These are phyloP conservation scores for Stephania japonica DNA, from an alignment of 164 flowering plant genomes.

Conservation along the genomic window DNA sequence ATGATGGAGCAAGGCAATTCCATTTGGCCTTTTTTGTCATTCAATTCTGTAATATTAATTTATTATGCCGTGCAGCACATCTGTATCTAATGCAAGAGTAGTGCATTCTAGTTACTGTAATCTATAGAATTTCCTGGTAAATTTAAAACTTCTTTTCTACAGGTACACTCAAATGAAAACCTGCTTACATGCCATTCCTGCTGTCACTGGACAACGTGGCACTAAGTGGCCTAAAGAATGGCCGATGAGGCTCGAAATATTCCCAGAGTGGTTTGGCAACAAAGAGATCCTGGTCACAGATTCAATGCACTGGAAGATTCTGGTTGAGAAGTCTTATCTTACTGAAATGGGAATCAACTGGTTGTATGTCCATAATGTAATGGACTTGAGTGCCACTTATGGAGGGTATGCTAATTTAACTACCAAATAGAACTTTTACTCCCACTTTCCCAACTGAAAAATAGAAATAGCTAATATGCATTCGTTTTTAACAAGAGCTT, in stretches of 20 bases:
- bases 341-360: constrained; percentile 82
- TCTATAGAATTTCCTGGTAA: neutral
- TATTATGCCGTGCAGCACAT: neutral
- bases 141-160: constrained; percentile 11
- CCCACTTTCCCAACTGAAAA: neutral
- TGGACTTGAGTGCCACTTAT: constrained; percentile 84
- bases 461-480: neutral
- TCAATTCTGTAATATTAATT: too few relatives aligned
- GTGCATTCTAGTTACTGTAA: neutral
- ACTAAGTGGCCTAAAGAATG: constrained; percentile 97
- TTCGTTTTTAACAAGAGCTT: neutral
- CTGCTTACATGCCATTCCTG: constrained; percentile 72
- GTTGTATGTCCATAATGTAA: constrained; percentile 66
- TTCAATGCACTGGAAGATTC: constrained; percentile 68
- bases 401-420: constrained; percentile 65
- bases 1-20: neutral
- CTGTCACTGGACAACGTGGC: constrained; percentile 78
- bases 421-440: neutral
- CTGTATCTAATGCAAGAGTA: neutral
- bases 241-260: constrained; percentile 87
- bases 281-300: constrained; percentile 61
- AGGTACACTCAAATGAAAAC: constrained; percentile 73
- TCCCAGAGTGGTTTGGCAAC: constrained; percentile 74
- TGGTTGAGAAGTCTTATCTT: constrained; percentile 72
- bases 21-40: neutral